phyloP scores from a whole-genome alignment of 225 moss, liverwort and hornwort genomes.

The Polytrichum commune region DNA sequence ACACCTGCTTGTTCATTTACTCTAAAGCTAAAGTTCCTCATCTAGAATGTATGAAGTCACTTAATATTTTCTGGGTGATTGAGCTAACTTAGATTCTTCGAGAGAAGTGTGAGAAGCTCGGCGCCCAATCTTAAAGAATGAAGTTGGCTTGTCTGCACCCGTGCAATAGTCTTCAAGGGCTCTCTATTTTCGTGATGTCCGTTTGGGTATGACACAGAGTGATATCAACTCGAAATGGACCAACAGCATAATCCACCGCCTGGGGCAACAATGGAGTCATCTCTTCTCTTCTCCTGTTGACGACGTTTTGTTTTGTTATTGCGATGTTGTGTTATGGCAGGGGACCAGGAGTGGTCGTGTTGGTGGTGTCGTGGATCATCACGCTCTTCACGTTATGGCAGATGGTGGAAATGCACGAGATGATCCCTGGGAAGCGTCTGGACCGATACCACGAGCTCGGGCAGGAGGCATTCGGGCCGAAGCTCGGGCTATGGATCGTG shows the following conservation, averaged over 20 bases:
- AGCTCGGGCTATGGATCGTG: constrained; percentile 53
- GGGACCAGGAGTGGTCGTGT: constrained; percentile 53
- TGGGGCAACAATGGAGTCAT: too few relatives aligned
- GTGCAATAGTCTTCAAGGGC: too few relatives aligned
- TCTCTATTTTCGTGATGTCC: background rate
- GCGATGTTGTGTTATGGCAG: constrained; percentile 19
- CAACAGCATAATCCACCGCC: too few relatives aligned
- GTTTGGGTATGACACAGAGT: background rate
- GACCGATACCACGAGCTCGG: constrained; percentile 69
- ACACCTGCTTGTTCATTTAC: background rate
- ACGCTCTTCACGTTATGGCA: constrained; percentile 86
- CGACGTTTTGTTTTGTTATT: background rate
- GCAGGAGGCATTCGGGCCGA: constrained; percentile 47
- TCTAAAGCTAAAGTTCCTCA: background rate
- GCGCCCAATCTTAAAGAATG: too few relatives aligned
- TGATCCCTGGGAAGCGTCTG: constrained; percentile 53
- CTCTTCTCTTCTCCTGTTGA: too few relatives aligned
- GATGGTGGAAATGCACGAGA: constrained; percentile 90
- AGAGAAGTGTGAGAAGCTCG: background rate
- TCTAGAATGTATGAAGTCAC: background rate
- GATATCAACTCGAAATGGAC: background rate
- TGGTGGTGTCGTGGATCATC: constrained; percentile 67
- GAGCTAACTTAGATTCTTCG: background rate
- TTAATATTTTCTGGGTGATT: background rate
- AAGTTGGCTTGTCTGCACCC: too few relatives aligned